Evolutionary conservation across 2,329 filamentous ascomycete genomes (phyloP), one percentile per base, ranked within the genome.

Genomic region (Venturia nashicola): DNA sequence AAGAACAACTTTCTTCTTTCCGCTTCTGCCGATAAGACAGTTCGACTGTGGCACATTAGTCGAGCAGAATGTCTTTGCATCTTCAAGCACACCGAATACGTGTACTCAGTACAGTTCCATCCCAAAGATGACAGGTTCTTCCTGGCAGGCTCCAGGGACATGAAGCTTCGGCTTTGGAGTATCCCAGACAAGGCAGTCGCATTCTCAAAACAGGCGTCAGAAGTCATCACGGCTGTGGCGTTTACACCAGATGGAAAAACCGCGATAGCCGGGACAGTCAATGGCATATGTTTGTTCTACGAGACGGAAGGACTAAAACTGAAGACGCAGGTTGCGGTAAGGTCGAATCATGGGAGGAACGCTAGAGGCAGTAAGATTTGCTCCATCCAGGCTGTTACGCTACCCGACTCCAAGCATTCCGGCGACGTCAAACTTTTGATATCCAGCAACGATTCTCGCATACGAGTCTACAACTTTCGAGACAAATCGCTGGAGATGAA

Each of bases 1-100:
- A 99, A 97, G 80, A 99, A 99, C 76, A 96, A 96, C 73, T 99
- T 99, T 69, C 76, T 99, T 36, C 80, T 99, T 18, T 97, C 93
- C 3, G 95, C 92, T 0, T 96, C 92, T 0, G 97, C 97, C 91
- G 94, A 99, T 73, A 97, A 97, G 78, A 96, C 92, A 0, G 94
- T 99, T 14, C 84, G 91, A 16, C 76, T 99, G 59, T 99, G 94
- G 93, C 94, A 99, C 75, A 82, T 94, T 67, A 93, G 85, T 71
- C 83, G 93, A 62, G 76, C 82, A 3, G 92, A 97, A 71, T 97
- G 91, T 70, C 80, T 99, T 0, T 96, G 91, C 74, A 91, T 89
- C 1, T 99, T 97, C 77, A 90, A 92, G 70, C 94, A 97, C 75
- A 90, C 87, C 69, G 94, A 99, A 72, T 91, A 97, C 69, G 93